Base-by-base conservation (phyloP, 2,329 filamentous ascomycete genomes). In the Fusarium sambucinum region DNA sequence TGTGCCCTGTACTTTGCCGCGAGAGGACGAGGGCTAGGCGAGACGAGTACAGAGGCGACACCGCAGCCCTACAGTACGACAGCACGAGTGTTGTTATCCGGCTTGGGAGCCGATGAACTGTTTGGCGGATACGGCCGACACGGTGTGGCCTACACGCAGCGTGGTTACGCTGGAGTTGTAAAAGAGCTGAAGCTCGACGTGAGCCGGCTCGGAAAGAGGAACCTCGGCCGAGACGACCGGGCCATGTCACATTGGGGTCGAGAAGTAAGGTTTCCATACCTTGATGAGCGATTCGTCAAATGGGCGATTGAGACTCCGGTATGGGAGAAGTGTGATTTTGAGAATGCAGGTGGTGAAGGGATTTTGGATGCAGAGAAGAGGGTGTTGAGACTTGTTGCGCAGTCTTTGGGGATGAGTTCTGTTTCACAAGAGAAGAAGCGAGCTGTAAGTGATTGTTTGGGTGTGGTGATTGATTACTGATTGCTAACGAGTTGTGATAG, bases 1-100 rank as follows among this genome's bases (percentile, higher is more conserved):
- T 91, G 87, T 72, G 96, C 96, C 0, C 84, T 99, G n/a, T 98
- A 97, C 78, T 99, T 99, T 81, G 94, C 96, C 8, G 90, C 95
- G 1, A 87, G 93, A 38, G 95, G 94, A 1, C 77, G 81, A 51
- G 93, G 90, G 0, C 69, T 77, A 19, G 81, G 84, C 38, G 80
- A 80, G 55, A 75, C 69, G 14, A 59, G 70, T 33, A 60, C 61
- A 3, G 66, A 73, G 27, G 59, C 73, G n/a, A 71, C 77, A 5
- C 56, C 72, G 1, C 44, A 71, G 7, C 69, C 77, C 0, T 94
- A 94, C 74, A 84, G 81, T 12, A 94, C 92, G 0, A 82, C 89
- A 1, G 92, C 94, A 2, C 89, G 93, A 32, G 93, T 97, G 1
- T 86, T 99, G 2, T 84, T 99, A 1, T 98, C 96, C 0, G 96